Evolutionary conservation across 768 basidiomycete genomes (phyloP).

Genomic region (Rubroboletus pulcherrimus): DNA sequence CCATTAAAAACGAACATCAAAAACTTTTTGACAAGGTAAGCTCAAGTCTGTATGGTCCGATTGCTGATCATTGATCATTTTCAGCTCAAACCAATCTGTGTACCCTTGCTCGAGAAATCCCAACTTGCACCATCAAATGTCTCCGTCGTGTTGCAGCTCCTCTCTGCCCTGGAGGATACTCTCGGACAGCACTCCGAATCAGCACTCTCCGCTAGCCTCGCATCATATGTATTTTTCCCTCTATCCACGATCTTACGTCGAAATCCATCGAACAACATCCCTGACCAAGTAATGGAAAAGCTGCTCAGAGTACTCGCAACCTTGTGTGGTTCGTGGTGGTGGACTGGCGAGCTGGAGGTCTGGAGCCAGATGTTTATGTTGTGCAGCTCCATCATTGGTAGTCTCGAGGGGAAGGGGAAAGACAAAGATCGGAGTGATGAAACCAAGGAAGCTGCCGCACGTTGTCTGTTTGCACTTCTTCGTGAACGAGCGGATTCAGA

Average conservation of each 20-base stretch:
- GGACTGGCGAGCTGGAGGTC: conserved; percentile 62
- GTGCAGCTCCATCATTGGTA: conserved; percentile 60
- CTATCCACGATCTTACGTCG: conserved; percentile 80
- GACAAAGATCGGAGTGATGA: conserved; percentile 73
- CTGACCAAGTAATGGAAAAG: conserved; percentile 77
- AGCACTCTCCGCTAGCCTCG: conserved; percentile 52
- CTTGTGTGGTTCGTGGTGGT: conserved; percentile 80
- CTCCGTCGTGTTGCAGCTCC: conserved; percentile 43
- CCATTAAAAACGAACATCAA: conserved; percentile 21
- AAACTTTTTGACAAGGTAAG: conserved; percentile 39
- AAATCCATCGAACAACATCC: conserved; percentile 63
- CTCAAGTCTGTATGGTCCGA: not conserved
- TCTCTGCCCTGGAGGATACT: conserved; percentile 49
- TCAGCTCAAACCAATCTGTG: conserved; percentile 69
- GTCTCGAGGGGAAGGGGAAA: conserved; percentile 66
- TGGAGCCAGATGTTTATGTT: conserved; percentile 90
- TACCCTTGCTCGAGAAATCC: conserved; percentile 73
- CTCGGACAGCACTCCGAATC: conserved; percentile 44
- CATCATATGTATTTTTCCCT: conserved; percentile 86
- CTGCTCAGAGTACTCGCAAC: conserved; percentile 55
- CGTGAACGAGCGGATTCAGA: conserved; percentile 45
- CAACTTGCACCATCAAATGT: conserved; percentile 55
- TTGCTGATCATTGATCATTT: not conserved
- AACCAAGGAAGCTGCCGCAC: conserved; percentile 69
- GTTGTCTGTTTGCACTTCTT: conserved; percentile 63